A percentile compares a stretch with the other conserved stretches of the same genome.
phyloP scores from a whole-genome alignment of 2,329 filamentous ascomycete species.

The Lachnellula arida region DNA sequence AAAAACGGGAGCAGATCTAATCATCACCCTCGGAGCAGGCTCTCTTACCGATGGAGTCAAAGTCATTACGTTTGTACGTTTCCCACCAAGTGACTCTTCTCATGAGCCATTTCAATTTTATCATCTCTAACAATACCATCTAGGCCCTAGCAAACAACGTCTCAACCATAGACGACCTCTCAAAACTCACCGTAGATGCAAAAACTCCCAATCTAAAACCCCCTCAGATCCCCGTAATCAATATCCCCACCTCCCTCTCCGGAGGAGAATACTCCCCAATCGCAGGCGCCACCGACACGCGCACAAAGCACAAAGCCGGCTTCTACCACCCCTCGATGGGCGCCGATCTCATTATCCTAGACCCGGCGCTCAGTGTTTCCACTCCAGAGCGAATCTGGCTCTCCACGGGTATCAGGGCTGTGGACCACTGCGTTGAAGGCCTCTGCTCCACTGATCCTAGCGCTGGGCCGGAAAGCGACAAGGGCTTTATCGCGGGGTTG shows the following conservation, averaged over 20 bases:
- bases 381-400: slow-evolving; percentile 53
- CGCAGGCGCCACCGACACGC: slow-evolving; percentile 37
- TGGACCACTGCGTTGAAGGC: slow-evolving; percentile 56
- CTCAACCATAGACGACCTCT: slow-evolving; percentile 13
- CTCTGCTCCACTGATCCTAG: slow-evolving; percentile 38
- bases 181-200: slow-evolving; percentile 7
- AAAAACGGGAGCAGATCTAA: slow-evolving; percentile 23
- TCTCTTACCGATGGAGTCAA: slow-evolving; percentile 33
- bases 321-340: slow-evolving; percentile 35
- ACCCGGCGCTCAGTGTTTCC: slow-evolving; percentile 45
- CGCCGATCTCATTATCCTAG: slow-evolving; percentile 50
- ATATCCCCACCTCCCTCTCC: slow-evolving; percentile 39
- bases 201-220: slow-evolving; percentile 13
- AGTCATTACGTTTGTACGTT: slow-evolving; percentile 25
- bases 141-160: slow-evolving; percentile 26
- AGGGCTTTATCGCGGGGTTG: slow-evolving; percentile 15
- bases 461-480: slow-evolving; percentile 14
- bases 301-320: slow-evolving; percentile 18
- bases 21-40: slow-evolving; percentile 33
- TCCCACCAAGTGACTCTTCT: too few species aligned
- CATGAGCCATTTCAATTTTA: background rate
- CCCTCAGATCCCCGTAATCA: slow-evolving; percentile 33
- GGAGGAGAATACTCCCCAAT: slow-evolving; percentile 38
- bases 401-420: slow-evolving; percentile 50
- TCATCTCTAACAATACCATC: background rate